A percentile compares a stretch with the other conserved stretches of the same genome.
Conservation (phyloP, 805 yeast species). For the Starmerella davenportii region DNA sequence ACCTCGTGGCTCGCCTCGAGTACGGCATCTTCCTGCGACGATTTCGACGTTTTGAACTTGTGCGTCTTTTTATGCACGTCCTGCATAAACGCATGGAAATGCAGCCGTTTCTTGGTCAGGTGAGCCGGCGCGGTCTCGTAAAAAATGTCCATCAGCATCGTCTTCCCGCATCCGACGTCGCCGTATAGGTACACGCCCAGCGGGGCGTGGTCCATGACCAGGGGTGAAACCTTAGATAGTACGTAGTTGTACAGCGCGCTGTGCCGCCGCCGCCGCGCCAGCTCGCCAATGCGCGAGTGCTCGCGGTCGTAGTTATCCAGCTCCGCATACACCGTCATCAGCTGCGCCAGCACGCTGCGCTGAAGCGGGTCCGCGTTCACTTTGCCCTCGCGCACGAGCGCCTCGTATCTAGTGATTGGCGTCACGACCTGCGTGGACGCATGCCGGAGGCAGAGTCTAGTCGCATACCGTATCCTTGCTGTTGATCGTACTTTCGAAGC, state of each 20-base stretch:
- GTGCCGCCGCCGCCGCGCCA: background rate
- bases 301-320: conserved; percentile 35
- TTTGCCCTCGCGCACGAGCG: conserved; percentile 19
- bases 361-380: conserved; percentile 61
- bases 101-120: conserved; percentile 63
- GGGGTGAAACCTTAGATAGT: background rate
- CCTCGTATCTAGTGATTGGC: conserved; percentile 23
- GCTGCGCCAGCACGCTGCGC: conserved; percentile 45
- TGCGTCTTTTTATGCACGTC: conserved; percentile 74
- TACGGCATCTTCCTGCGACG: conserved; percentile 68
- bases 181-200: conserved; percentile 85
- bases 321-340: conserved; percentile 41
- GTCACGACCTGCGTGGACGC: too few relatives aligned
- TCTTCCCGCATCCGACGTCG: conserved; percentile 96
- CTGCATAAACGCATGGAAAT: conserved; percentile 96
- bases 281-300: conserved; percentile 27
- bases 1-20: conserved; percentile 58
- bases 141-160: conserved; percentile 94
- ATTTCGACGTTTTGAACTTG: conserved; percentile 48
- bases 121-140: conserved; percentile 66
- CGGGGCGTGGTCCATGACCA: conserved; percentile 26
- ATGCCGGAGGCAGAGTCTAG: too few relatives aligned
- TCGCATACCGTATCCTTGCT: too few relatives aligned
- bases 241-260: background rate
- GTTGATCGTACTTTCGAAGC: too few relatives aligned